Base-by-base conservation (phyloP, 805 yeast genomes). In the Candida golubevii region DNA sequence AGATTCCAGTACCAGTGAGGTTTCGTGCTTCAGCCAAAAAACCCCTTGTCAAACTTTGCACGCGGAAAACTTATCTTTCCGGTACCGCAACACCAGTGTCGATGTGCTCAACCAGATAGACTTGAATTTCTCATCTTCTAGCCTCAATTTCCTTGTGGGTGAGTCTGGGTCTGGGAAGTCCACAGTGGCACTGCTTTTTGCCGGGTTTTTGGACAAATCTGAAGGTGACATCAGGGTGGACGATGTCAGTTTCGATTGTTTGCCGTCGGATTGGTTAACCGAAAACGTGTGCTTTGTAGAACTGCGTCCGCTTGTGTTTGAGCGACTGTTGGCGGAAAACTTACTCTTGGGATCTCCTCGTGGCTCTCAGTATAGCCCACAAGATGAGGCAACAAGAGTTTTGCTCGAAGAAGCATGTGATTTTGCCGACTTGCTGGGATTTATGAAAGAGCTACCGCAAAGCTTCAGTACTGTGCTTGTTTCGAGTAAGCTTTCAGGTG, bases 141-240 rank as follows among this genome's bases (percentile, higher is more conserved):
- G 65, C 29, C 57, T 77, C 7, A 79, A 83, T 1, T 91, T 79
- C 54, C 63, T 93, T 4, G 77, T 93, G 35, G 99, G 99, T 1
- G 72, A 75, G 48, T 89, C 97, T 0, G 99, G 99, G 0, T 82
- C 90, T 0, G 99, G 99, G 0, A 93, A 93, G 61, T 91, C 98
- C 0, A 85, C 98, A 0, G 48, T 93, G 2, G 77, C 84, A 0
- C 75, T 75, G 32, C 60, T 93, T 2, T 54, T 93, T 1, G 59
- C 85, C 43, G 76, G 76, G 26, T 73, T 87, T 23, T 88, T 90
- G 54, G 49, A 60, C 0, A 65, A 71, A 0, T 51, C 62, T 5
- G 44, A 59, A 0, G 99, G 99, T 0, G 44, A 56, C 1, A 75
- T 93, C 1, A 58, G 58, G 2, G 61, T 90, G 10, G 89, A 81